Evolutionary conservation across 2,329 filamentous ascomycete species (phyloP), one percentile per base, ranked within the genome.

Genomic region (Aspergillus sergii): DNA sequence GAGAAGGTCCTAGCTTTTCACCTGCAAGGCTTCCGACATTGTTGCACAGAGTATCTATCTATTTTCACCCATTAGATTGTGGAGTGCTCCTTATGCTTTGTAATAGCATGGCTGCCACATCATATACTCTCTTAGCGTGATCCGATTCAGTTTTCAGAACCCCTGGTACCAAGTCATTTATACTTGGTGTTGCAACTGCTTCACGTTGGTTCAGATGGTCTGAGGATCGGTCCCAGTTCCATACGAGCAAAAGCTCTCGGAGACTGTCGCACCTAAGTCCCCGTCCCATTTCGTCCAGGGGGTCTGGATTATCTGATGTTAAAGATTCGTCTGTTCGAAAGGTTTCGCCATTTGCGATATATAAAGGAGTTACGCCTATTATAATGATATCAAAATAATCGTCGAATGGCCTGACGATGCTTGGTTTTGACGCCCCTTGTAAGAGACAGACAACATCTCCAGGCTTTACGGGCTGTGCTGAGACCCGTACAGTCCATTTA

Each of bases 371-470:
- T 14, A 30, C 46, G 4, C 46, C 46, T 28, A 28, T 50, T 16
- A 50, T 30, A 14, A 50, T 50, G 14, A 50, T 50, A 30, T 19
- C 26, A 50, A 46, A 58, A 32, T 48, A 34, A 34, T 16, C 28
- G 2, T 21, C 32, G 23, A 46, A 48, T 11, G 41, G 41, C 11
- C 56, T 32, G 9, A 48, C 19, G 34, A 58, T 58, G 56, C 41
- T 46, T 14, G 56, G 56, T 10, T 48, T 58, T 3, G 26, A 32
- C 9, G 26, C 26, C 7, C 30, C 26, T 11, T 58, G 41, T 11
- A 58, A 12, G 16, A 46, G 28, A 28, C 56, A 58, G 23, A 58
- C 43, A 32, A 58, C 23, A 34, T 58, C 56, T 7, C 56, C 56
- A 23, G 30, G n/a, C 9, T 36, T 43, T 11, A 58, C 46, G 8